Evolutionary conservation across 2,329 filamentous ascomycete genomes (phyloP).

Genomic region (Chlorencoelia australis): DNA sequence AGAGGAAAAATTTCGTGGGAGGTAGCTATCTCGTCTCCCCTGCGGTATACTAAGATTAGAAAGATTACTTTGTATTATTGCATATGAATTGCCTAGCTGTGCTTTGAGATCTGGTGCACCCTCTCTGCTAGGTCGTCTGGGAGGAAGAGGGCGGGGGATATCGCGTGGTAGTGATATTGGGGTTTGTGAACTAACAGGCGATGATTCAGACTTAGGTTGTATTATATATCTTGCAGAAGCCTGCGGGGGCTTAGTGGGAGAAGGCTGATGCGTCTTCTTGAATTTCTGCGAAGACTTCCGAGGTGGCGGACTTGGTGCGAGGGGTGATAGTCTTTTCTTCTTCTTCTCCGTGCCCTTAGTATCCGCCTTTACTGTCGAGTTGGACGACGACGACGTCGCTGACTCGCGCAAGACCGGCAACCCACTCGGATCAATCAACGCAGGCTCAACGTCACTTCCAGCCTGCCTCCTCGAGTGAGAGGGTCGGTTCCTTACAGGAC

Average conservation of each 20-base stretch:
- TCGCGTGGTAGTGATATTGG: not conserved
- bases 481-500: slow-evolving; percentile 45
- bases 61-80: slow-evolving; percentile 54
- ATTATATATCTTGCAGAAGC: slow-evolving; percentile 24
- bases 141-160: slow-evolving; percentile 25
- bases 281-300: slow-evolving; percentile 52
- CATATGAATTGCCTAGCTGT: slow-evolving; percentile 40
- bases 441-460: slow-evolving; percentile 39
- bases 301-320: slow-evolving; percentile 50
- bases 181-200: not conserved
- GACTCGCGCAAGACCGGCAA: slow-evolving; percentile 60
- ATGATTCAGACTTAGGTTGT: too few relatives aligned
- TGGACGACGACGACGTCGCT: slow-evolving; percentile 61
- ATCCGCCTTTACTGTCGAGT: slow-evolving; percentile 52
- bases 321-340: slow-evolving; percentile 35
- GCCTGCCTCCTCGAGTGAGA: slow-evolving; percentile 49
- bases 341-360: slow-evolving; percentile 38
- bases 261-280: slow-evolving; percentile 29
- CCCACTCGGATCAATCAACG: slow-evolving; percentile 41
- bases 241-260: slow-evolving; percentile 31
- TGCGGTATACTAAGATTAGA: slow-evolving; percentile 16
- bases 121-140: slow-evolving; percentile 56
- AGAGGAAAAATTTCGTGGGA: slow-evolving; percentile 14
- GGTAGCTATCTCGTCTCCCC: slow-evolving; percentile 17
- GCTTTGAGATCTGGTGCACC: slow-evolving; percentile 53